phyloP scores from a whole-genome alignment of 2,329 filamentous ascomycete genomes.

The Madurella fahalii region DNA sequence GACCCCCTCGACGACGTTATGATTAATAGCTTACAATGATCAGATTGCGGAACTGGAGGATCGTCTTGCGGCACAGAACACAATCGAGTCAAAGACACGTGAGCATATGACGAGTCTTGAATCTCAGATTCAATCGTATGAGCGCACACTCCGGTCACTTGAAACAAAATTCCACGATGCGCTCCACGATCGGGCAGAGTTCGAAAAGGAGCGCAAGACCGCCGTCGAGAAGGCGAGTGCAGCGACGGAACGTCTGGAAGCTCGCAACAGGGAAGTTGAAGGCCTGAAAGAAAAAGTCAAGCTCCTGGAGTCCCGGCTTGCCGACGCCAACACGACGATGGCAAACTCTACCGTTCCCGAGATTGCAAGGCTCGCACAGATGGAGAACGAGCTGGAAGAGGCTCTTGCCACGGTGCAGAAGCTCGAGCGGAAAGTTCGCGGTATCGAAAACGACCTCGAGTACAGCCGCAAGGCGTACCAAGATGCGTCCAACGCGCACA shows the following conservation, averaged over 20 bases:
- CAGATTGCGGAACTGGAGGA: constrained; percentile 38
- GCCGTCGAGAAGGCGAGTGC: constrained; percentile 36
- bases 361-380: constrained; percentile 37
- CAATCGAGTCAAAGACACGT: constrained; percentile 25
- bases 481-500: constrained; percentile 47
- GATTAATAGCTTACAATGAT: constrained; percentile 15
- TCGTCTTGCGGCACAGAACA: constrained; percentile 31
- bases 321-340: constrained; percentile 33
- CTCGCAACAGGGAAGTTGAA: constrained; percentile 34
- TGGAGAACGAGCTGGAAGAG: constrained; percentile 39
- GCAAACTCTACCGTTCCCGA: constrained; percentile 37
- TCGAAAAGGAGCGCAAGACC: constrained; percentile 43
- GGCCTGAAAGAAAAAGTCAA: constrained; percentile 38
- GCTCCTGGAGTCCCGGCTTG: constrained; percentile 36
- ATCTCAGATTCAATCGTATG: constrained; percentile 42
- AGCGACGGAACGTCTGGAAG: constrained; percentile 35
- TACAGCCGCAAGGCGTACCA: constrained; percentile 59
- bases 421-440: constrained; percentile 37
- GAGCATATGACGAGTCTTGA: constrained; percentile 43
- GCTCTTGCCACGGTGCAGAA: constrained; percentile 36
- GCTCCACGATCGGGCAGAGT: constrained; percentile 46
- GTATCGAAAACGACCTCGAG: constrained; percentile 45
- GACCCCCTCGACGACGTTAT: background rate
- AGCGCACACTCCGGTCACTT: constrained; percentile 41
- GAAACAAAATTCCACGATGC: constrained; percentile 47